Conservation (phyloP, 352 stramenopile species). For the Thraustotheca clavata region DNA sequence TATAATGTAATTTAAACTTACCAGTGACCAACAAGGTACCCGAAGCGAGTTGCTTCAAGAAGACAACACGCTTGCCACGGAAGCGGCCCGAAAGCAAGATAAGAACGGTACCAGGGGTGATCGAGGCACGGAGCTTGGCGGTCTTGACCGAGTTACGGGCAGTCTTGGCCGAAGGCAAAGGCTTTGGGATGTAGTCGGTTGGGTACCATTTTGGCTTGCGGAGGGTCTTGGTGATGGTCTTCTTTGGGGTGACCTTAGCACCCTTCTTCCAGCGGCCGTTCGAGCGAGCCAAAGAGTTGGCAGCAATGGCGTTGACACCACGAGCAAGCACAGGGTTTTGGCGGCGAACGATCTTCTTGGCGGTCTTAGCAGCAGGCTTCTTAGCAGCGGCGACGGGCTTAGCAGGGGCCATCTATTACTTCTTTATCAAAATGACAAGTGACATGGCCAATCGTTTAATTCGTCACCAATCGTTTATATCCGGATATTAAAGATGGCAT, state of each 20-base stretch:
- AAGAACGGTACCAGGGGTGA: slow-evolving; percentile 95
- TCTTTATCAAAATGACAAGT: slow-evolving; percentile 21
- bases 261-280: slow-evolving; percentile 48
- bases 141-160: slow-evolving; percentile 76
- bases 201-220: slow-evolving; percentile 69
- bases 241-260: slow-evolving; percentile 57
- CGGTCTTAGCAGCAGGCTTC: slow-evolving; percentile 1
- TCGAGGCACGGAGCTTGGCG: slow-evolving; percentile 91
- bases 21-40: slow-evolving; percentile 95
- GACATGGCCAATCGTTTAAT: not conserved
- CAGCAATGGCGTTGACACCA: slow-evolving; percentile 70
- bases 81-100: slow-evolving; percentile 97
- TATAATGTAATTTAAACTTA: slow-evolving; percentile 30
- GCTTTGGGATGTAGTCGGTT: slow-evolving; percentile 55
- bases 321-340: slow-evolving; percentile 62
- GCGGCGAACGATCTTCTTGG: slow-evolving; percentile 25
- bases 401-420: slow-evolving; percentile 20
- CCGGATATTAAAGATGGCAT: no score
- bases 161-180: slow-evolving; percentile 55
- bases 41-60: slow-evolving; percentile 95
- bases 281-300: slow-evolving; percentile 47
- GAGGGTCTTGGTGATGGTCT: slow-evolving; percentile 32
- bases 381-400: slow-evolving; percentile 8
- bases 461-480: slow-evolving; percentile 13
- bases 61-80: slow-evolving; percentile 96